A percentile compares a stretch with the other conserved stretches of the same genome.
Conservation (phyloP, 306 rosid species). For the Citrullus colocynthis region DNA sequence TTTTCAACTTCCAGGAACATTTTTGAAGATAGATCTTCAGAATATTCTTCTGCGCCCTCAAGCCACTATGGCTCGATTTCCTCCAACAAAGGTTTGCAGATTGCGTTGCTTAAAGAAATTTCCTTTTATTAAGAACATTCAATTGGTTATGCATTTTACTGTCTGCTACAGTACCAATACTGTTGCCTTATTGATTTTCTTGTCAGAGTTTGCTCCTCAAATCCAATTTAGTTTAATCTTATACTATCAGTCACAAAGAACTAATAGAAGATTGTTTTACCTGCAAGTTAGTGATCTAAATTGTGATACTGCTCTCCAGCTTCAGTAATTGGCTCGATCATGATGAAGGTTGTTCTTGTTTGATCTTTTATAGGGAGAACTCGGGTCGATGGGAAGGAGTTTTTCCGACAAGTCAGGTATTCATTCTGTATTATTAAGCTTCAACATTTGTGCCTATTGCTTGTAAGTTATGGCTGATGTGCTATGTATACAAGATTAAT, state of each 20-base stretch:
- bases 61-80: conserved; percentile 31
- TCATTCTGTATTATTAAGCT: background rate
- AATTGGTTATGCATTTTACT: background rate
- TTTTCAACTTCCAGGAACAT: conserved; percentile 51
- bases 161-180: background rate
- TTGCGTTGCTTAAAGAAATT: conserved; percentile 27
- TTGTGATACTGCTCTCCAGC: background rate
- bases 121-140: background rate
- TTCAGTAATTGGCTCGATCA: background rate
- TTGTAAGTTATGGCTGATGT: background rate
- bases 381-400: conserved; percentile 82
- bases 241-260: background rate
- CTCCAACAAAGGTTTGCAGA: conserved; percentile 38
- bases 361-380: conserved; percentile 42
- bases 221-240: background rate
- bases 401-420: conserved; percentile 95
- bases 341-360: conserved; percentile 1
- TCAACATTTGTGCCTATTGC: background rate
- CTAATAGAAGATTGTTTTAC: background rate
- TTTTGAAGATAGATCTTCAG: conserved; percentile 10
- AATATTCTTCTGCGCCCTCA: conserved; percentile 20
- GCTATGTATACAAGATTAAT: background rate
- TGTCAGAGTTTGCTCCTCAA: background rate
- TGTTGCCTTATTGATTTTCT: too few species aligned
- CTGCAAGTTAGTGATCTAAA: background rate